Evolutionary conservation across 805 yeast species (phyloP).

Genomic region (Schwanniomyces yamadae): DNA sequence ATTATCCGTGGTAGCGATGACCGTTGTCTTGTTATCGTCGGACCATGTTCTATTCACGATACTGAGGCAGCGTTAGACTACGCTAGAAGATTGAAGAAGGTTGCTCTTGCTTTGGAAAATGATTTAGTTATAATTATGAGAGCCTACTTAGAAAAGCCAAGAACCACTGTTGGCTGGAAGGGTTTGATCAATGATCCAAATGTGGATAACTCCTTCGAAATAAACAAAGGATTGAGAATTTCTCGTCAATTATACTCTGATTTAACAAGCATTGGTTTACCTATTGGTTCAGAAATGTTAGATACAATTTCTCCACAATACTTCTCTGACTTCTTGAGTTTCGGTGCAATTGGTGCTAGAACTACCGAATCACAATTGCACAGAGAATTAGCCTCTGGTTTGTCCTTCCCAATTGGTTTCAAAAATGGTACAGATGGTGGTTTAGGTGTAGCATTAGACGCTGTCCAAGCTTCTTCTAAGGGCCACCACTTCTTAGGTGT

Average conservation of each 20-base stretch:
- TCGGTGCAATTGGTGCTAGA: slow-evolving; percentile 99
- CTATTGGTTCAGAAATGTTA: slow-evolving; percentile 97
- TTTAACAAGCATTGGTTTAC: slow-evolving; percentile 66
- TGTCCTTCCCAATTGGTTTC: slow-evolving; percentile 98
- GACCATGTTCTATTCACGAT: slow-evolving; percentile 97
- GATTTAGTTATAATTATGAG: slow-evolving; percentile 91
- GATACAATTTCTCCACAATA: slow-evolving; percentile 97
- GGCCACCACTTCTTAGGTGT: slow-evolving; percentile 97
- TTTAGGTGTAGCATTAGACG: slow-evolving; percentile 89
- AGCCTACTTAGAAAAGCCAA: slow-evolving; percentile 96
- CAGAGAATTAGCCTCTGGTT: slow-evolving; percentile 95
- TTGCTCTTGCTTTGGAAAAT: slow-evolving; percentile 66
- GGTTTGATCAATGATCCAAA: slow-evolving; percentile 98
- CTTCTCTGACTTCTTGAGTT: slow-evolving; percentile 83
- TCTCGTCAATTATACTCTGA: slow-evolving; percentile 83
- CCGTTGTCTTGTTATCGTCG: slow-evolving; percentile 82
- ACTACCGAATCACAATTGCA: slow-evolving; percentile 98
- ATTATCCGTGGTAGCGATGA: slow-evolving; percentile 78
- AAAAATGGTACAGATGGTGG: slow-evolving; percentile 98
- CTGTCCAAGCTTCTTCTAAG: slow-evolving; percentile 86
- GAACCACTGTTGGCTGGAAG: slow-evolving; percentile 99
- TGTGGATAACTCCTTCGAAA: slow-evolving; percentile 86
- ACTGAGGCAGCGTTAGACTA: slow-evolving; percentile 86
- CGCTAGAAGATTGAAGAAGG: slow-evolving; percentile 63
- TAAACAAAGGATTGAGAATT: slow-evolving; percentile 88